A percentile compares a stretch with the other conserved stretches of the same genome.
These are phyloP conservation scores for Xylariales sp. DNA, from an alignment of 2,329 filamentous ascomycete species.

Conservation along the genomic window DNA sequence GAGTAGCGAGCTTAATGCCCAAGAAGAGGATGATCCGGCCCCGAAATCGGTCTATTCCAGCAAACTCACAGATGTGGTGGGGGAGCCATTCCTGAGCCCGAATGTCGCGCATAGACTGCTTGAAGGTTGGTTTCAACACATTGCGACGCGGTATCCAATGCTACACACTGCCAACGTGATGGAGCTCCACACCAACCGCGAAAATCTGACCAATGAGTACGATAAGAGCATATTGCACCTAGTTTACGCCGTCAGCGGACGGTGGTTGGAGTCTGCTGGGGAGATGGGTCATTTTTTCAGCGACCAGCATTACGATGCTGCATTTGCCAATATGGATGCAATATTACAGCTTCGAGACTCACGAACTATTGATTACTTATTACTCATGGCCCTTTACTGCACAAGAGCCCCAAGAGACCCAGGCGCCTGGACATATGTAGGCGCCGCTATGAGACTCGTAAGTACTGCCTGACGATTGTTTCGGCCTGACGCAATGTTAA, in stretches of 20 bases:
- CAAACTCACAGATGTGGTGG: slow-evolving; percentile 16
- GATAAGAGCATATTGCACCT: slow-evolving; percentile 22
- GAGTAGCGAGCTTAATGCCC: slow-evolving; percentile 12
- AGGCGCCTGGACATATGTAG: slow-evolving; percentile 24
- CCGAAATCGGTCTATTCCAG: slow-evolving; percentile 23
- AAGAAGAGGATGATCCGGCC: slow-evolving; percentile 19
- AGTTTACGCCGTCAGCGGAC: slow-evolving; percentile 22
- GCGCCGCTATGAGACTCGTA: slow-evolving; percentile 21
- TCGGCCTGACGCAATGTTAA: no score
- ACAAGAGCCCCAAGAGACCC: slow-evolving; percentile 24
- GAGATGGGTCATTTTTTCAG: slow-evolving; percentile 25
- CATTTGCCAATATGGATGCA: slow-evolving; percentile 20
- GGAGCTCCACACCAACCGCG: slow-evolving; percentile 20
- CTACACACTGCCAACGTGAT: slow-evolving; percentile 19
- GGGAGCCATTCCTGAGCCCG: slow-evolving; percentile 19
- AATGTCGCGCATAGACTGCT: slow-evolving; percentile 19
- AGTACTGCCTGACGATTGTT: no score
- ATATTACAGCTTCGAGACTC: slow-evolving; percentile 21
- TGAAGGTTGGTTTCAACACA: slow-evolving; percentile 24
- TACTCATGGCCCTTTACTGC: slow-evolving; percentile 25
- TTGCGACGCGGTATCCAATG: slow-evolving; percentile 23
- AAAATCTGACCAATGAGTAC: slow-evolving; percentile 18
- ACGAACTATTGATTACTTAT: slow-evolving; percentile 22
- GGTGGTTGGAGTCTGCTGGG: slow-evolving; percentile 25
- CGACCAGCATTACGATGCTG: slow-evolving; percentile 23